Evolutionary conservation across 2,329 filamentous ascomycete species (phyloP), one percentile per base, ranked within the genome.

Genomic region (Nemania bipapillata): DNA sequence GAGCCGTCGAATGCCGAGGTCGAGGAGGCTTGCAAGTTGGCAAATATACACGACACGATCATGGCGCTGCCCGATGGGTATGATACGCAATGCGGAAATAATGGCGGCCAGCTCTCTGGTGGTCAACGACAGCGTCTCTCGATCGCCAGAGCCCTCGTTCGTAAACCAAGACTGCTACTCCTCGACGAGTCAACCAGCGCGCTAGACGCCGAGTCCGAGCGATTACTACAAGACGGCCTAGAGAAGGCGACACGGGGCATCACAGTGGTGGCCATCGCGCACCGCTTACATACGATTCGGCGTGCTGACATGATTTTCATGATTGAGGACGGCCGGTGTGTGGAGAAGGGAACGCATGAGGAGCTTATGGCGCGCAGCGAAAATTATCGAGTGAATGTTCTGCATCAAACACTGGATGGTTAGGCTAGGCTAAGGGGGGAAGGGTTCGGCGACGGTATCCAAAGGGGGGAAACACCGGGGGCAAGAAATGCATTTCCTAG

Each of bases 111-210:
- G 24, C 80, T 96, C 2, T 94, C 91, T 0, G 93, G 92, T 1
- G 93, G 93, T 0, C 93, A 96, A 77, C 88, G 90, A 17, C 93
- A 96, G 78, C 86, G 92, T 0, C 80, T 96, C 15, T 89, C 90
- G 0, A 94, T 97, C 75, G 92, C 93, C 0, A 85, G 93, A 26
- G 92, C 92, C 0, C 83, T 95, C 2, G 86, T 94, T 2, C 86
- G 92, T 0, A 86, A 87, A 69, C 93, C 93, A 0, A 86, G 90
- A 54, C 84, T 96, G 1, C 80, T 96, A 20, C 86, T 97, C 45
- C 84, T 96, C 0, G 93, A 97, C 74, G 93, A 96, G 82, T 91
- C 91, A 32, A 96, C 93, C 0, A 92, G 89, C 49, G 91, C 91
- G 3, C 83, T 97, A 2, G 93, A 96, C 74, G 87, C 88, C 0